phyloP scores from a whole-genome alignment of 352 stramenopile genomes.

The Phytophthora gonapodyides region DNA sequence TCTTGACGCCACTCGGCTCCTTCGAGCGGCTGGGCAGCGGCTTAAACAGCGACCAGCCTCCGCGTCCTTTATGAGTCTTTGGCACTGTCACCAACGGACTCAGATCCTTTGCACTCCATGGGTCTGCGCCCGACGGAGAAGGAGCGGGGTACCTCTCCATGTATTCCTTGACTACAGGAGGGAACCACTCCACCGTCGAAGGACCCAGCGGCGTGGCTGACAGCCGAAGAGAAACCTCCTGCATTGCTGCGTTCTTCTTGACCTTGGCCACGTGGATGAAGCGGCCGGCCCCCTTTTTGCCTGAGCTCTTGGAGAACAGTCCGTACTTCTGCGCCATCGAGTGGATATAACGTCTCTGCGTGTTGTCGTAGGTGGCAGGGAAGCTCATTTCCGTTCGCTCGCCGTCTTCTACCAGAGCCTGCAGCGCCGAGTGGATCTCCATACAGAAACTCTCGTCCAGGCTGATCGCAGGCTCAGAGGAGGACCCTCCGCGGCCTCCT shows the following conservation, averaged over 20 bases:
- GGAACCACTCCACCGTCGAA: constrained; percentile 45
- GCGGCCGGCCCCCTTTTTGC: constrained; percentile 57
- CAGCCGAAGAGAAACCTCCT: constrained; percentile 67
- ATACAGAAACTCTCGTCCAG: constrained; percentile 79
- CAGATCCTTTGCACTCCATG: constrained; percentile 37
- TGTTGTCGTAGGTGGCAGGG: constrained; percentile 66
- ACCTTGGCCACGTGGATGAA: constrained; percentile 84
- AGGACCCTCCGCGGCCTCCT: neutral
- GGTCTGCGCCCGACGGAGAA: constrained; percentile 9
- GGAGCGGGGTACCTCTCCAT: constrained; percentile 48
- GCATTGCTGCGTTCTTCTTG: constrained; percentile 84
- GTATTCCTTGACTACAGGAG: constrained; percentile 45
- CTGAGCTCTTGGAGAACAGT: constrained; percentile 84
- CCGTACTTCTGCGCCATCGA: constrained; percentile 78
- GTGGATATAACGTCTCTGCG: constrained; percentile 83
- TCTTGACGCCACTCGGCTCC: constrained; percentile 11
- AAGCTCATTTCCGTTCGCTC: constrained; percentile 69
- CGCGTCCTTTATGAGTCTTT: constrained; percentile 24
- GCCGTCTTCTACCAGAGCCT: constrained; percentile 69
- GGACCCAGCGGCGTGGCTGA: constrained; percentile 39
- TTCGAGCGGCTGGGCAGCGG: constrained; percentile 31
- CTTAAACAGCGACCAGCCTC: constrained; percentile 42
- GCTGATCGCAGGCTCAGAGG: constrained; percentile 41
- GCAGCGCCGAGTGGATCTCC: constrained; percentile 58
- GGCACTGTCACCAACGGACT: constrained; percentile 21